Conservation (phyloP, 768 basidiomycete species). For the Naganishia vishniacii region DNA sequence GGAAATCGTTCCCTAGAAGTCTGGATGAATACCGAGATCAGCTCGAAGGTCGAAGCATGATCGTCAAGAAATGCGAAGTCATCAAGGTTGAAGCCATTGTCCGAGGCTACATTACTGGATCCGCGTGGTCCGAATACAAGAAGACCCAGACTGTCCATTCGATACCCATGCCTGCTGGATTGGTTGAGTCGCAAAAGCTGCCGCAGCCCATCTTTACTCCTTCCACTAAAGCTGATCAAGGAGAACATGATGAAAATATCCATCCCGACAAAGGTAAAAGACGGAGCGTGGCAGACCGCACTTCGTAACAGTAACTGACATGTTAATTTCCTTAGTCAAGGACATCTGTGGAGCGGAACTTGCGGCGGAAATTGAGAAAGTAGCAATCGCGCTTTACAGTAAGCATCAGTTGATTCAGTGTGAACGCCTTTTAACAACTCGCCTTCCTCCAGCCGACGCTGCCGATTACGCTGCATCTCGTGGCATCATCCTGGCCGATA, state of each 20-base stretch:
- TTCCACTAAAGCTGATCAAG: conserved; percentile 91
- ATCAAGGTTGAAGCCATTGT: conserved; percentile 93
- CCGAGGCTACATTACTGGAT: conserved; percentile 93
- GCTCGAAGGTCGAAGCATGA: conserved; percentile 79
- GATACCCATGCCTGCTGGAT: conserved; percentile 65
- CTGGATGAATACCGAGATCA: conserved; percentile 68
- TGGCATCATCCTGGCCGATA: conserved; percentile 92
- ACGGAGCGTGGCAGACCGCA: neutral
- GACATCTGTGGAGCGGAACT: conserved; percentile 48
- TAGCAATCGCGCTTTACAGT: conserved; percentile 48
- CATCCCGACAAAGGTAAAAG: conserved; percentile 67
- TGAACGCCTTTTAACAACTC: too few species aligned
- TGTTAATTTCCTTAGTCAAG: conserved; percentile 36
- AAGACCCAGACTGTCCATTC: conserved; percentile 81
- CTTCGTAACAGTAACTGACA: conserved; percentile 1
- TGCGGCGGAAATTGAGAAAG: conserved; percentile 44
- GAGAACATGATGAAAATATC: conserved; percentile 93
- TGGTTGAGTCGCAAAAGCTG: conserved; percentile 80
- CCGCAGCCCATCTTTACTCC: conserved; percentile 85
- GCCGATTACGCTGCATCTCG: conserved; percentile 65
- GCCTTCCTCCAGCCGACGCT: conserved; percentile 53
- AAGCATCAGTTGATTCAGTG: too few species aligned
- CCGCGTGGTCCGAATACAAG: conserved; percentile 92
- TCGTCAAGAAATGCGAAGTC: conserved; percentile 81
- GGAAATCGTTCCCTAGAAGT: conserved; percentile 68